Conservation (phyloP, 1,139 yeast genomes). For the Debaryomyces psychrophilus region DNA sequence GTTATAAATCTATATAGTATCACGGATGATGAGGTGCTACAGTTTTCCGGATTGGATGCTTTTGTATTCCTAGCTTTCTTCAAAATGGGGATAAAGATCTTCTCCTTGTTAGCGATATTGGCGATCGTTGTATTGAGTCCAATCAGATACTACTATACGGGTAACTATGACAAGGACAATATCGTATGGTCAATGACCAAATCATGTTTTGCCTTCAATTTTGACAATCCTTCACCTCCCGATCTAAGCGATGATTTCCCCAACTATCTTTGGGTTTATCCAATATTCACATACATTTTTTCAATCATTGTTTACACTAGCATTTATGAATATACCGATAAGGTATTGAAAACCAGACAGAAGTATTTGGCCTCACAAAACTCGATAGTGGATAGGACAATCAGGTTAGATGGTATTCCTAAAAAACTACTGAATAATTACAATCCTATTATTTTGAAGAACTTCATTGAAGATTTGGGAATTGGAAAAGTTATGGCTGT, state of each 20-base stretch:
- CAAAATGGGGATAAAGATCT: conserved; percentile 48
- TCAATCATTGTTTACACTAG: conserved; percentile 68
- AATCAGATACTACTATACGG: conserved; percentile 47
- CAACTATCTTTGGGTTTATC: conserved; percentile 70
- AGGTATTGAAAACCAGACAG: conserved; percentile 78
- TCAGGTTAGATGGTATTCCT: conserved; percentile 85
- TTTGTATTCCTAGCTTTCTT: conserved; percentile 49
- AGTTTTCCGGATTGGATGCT: conserved; percentile 48
- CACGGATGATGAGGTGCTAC: conserved; percentile 46
- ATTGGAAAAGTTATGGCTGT: conserved; percentile 63
- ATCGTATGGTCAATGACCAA: conserved; percentile 20
- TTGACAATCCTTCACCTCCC: conserved; percentile 18
- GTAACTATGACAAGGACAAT: conserved; percentile 49
- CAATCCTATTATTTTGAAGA: conserved; percentile 44
- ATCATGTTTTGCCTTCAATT: conserved; percentile 1
- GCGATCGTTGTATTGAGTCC: conserved; percentile 50
- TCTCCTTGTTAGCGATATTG: conserved; percentile 36
- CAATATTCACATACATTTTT: conserved; percentile 82
- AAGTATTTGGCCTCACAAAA: conserved; percentile 83
- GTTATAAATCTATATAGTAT: conserved; percentile 37
- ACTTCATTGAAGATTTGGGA: conserved; percentile 61
- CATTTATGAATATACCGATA: conserved; percentile 67
- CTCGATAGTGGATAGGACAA: conserved; percentile 90
- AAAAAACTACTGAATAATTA: conserved; percentile 42
- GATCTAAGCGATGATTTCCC: conserved; percentile 33